Evolutionary conservation across 805 yeast species (phyloP).

Genomic region (Spathaspora passalidarum): DNA sequence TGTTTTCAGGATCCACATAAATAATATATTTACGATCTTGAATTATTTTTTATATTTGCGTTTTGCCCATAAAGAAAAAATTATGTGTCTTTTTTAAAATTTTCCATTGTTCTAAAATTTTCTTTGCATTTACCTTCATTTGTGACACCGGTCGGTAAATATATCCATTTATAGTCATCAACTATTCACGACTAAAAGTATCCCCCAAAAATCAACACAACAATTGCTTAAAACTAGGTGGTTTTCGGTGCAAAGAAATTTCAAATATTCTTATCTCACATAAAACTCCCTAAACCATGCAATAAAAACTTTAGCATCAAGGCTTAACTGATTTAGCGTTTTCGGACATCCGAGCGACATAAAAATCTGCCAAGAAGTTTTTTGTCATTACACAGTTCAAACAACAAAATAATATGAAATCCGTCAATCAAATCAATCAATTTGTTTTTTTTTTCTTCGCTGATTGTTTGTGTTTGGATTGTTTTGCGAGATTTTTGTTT

Average conservation of each 20-base stretch:
- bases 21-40: background rate
- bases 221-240: too few species aligned
- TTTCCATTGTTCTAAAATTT: too few species aligned
- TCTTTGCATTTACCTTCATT: too few species aligned
- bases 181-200: too few species aligned
- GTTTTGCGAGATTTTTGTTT: background rate
- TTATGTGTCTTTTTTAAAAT: too few species aligned
- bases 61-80: background rate
- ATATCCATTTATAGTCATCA: too few species aligned
- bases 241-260: too few species aligned
- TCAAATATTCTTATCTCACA: too few species aligned
- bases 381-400: background rate
- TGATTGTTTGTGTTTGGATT: background rate
- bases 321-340: too few species aligned
- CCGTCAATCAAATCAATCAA: constrained; percentile 1
- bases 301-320: too few species aligned
- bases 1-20: background rate
- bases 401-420: constrained; percentile 1
- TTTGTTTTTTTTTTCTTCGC: background rate
- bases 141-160: background rate
- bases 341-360: background rate
- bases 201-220: too few species aligned
- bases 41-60: background rate
- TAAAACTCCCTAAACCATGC: too few species aligned
- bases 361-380: constrained; percentile 2